These are phyloP conservation scores for Fusarium penzigii DNA, from an alignment of 2,329 filamentous ascomycete species.

Conservation along the genomic window DNA sequence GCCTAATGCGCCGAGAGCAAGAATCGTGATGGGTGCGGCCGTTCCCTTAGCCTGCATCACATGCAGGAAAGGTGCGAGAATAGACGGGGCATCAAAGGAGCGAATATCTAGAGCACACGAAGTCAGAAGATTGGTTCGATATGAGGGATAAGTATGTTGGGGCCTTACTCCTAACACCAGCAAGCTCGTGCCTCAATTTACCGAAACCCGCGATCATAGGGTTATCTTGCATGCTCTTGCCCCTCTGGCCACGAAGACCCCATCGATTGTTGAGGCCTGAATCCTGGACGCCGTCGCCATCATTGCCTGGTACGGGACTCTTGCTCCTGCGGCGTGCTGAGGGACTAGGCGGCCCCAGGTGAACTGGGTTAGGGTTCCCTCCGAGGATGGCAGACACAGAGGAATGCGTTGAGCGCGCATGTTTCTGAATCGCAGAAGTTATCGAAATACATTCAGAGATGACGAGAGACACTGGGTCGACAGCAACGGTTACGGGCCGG, in stretches of 20 bases:
- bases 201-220: slow-evolving; percentile 95
- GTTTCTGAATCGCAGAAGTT: slow-evolving; percentile 96
- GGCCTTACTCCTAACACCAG: slow-evolving; percentile 72
- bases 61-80: slow-evolving; percentile 92
- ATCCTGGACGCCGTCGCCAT: slow-evolving; percentile 50
- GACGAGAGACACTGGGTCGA: slow-evolving; percentile 88
- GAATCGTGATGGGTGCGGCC: slow-evolving; percentile 91
- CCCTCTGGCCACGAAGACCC: slow-evolving; percentile 92
- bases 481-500: slow-evolving; percentile 72
- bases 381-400: slow-evolving; percentile 95
- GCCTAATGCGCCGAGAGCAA: slow-evolving; percentile 88
- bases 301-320: slow-evolving; percentile 36
- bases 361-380: slow-evolving; percentile 63
- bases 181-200: slow-evolving; percentile 82
- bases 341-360: slow-evolving; percentile 51
- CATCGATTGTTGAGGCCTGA: slow-evolving; percentile 74
- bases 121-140: slow-evolving; percentile 12
- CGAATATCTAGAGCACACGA: slow-evolving; percentile 67
- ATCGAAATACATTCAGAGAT: slow-evolving; percentile 99
- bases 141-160: background rate
- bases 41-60: slow-evolving; percentile 96
- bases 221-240: slow-evolving; percentile 96
- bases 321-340: slow-evolving; percentile 44
- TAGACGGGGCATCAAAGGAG: slow-evolving; percentile 82
- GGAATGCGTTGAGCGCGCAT: slow-evolving; percentile 92